Evolutionary conservation across 768 basidiomycete genomes (phyloP), one percentile per base, ranked within the genome.

Genomic region (Inosperma sp.): DNA sequence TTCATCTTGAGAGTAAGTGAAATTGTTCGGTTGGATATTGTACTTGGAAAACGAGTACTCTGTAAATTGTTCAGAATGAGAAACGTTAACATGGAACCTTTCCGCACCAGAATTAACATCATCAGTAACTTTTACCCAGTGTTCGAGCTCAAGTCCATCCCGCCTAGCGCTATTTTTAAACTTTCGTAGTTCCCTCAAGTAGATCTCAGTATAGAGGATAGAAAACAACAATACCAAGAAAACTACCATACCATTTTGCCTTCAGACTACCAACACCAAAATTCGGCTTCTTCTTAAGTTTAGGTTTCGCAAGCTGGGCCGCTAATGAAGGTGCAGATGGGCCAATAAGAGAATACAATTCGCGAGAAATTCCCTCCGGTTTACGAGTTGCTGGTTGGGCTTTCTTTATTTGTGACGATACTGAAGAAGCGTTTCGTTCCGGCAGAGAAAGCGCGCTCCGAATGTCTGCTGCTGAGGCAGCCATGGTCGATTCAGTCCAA

Each of bases 321-420:
- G 84, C 86, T 42, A 98, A 77, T 2, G 87, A 83, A 0, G 95
- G 93, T 9, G 88, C 87, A 41, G 90, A 88, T 53, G 91, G 84
- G n/a, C 95, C 95, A 57, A 99, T 97, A 52, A 99, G 81, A 1
- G 88, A 84, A 70, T 88, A 97, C 2, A 99, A 77, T 67, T 97
- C 94, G 58, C 93, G 77, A 0, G 93, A 86, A 53, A 97, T 93
- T 16, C 95, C 94, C 16, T 93, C 90, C 3, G 89, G 89, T 67
- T 88, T 91, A 61, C 79, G 78, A 14, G 71, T 61, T 10, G 73
- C 61, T 2, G 69, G 14, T n/a, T 71, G 48, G 3, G 68, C 52
- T 57, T 79, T 85, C 59, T 77, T 79, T 2, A 65, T 63, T 31
- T 74, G 77, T n/a, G 77, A 68, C 2, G 78, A 71, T 4, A 73